Percentiles rank a stretch among this genome's conserved stretches.
Evolutionary conservation across 306 rosid species (phyloP).

Genomic region (Glycine latifolia): DNA sequence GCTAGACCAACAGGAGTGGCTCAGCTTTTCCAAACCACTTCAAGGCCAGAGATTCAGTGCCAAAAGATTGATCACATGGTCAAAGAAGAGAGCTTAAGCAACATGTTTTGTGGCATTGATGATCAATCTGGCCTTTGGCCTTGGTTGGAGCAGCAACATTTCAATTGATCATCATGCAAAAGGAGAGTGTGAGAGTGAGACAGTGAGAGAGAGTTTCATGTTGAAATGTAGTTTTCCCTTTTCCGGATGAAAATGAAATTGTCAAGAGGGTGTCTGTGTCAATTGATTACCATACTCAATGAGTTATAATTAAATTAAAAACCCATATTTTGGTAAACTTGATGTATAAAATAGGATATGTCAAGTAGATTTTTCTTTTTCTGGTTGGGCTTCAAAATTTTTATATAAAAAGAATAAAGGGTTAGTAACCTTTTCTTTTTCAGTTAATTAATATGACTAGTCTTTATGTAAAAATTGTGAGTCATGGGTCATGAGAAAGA

Average conservation of each 20-base stretch:
- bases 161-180: slow-evolving; percentile 57
- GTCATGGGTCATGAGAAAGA: slow-evolving; percentile 24
- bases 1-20: slow-evolving; percentile 68
- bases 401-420: slow-evolving; percentile 55
- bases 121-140: slow-evolving; percentile 94
- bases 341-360: slow-evolving; percentile 62
- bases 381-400: slow-evolving; percentile 48
- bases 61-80: slow-evolving; percentile 71
- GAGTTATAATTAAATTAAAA: slow-evolving; percentile 40
- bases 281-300: slow-evolving; percentile 47
- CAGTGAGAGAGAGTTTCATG: slow-evolving; percentile 2
- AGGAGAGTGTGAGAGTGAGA: background rate
- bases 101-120: slow-evolving; percentile 85
- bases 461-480: slow-evolving; percentile 21
- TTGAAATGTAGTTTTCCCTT: slow-evolving; percentile 34
- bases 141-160: slow-evolving; percentile 88
- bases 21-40: slow-evolving; percentile 75
- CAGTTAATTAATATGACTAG: background rate
- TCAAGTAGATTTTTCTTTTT: slow-evolving; percentile 52
- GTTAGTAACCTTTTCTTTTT: slow-evolving; percentile 40
- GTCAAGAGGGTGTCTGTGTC: slow-evolving; percentile 34
- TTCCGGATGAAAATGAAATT: slow-evolving; percentile 27
- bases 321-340: slow-evolving; percentile 58
- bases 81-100: slow-evolving; percentile 82
- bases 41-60: slow-evolving; percentile 72